phyloP scores from a whole-genome alignment of 2,329 filamentous ascomycete species.

The Cyphellophora europaea region DNA sequence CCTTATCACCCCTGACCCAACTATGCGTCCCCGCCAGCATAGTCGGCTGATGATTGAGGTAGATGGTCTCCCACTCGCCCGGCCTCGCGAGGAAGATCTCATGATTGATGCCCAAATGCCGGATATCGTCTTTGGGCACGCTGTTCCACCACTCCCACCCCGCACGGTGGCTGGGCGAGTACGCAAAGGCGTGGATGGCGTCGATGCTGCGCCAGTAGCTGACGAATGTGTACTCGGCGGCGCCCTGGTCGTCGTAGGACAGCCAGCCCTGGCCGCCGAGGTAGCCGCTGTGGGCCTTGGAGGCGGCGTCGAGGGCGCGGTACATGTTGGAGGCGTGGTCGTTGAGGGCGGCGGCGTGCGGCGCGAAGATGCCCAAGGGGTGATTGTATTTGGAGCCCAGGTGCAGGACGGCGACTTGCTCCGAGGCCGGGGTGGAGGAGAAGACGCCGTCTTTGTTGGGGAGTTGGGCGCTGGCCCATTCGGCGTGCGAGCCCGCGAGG shows the following conservation, averaged over 20 bases:
- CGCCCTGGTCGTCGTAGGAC: conserved; percentile 23
- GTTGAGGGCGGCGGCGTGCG: conserved; percentile 20
- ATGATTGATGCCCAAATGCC: conserved; percentile 44
- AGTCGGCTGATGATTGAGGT: conserved; percentile 27
- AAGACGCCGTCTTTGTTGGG: conserved; percentile 25
- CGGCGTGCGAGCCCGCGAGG: conserved; percentile 25
- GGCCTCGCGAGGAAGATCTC: conserved; percentile 41
- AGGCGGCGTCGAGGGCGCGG: conserved; percentile 14
- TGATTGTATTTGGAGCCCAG: conserved; percentile 28
- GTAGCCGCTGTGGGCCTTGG: conserved; percentile 20
- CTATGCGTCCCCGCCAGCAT: conserved; percentile 6
- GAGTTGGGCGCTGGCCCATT: conserved; percentile 29
- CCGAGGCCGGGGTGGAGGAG: conserved; percentile 18
- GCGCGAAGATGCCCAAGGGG: conserved; percentile 33
- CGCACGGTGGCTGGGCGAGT: conserved; percentile 37
- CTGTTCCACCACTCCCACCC: conserved; percentile 43
- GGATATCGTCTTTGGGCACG: conserved; percentile 22
- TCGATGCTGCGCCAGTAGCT: conserved; percentile 44
- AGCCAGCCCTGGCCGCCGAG: conserved; percentile 26
- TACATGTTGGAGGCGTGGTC: conserved; percentile 25
- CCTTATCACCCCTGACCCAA: conserved; percentile 1
- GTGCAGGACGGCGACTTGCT: conserved; percentile 29
- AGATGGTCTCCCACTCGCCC: conserved; percentile 43
- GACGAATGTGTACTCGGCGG: conserved; percentile 31
- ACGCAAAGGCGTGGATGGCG: conserved; percentile 43